Evolutionary conservation across 257 asterid genomes (phyloP).

Genomic region (Sherardia arvensis): DNA sequence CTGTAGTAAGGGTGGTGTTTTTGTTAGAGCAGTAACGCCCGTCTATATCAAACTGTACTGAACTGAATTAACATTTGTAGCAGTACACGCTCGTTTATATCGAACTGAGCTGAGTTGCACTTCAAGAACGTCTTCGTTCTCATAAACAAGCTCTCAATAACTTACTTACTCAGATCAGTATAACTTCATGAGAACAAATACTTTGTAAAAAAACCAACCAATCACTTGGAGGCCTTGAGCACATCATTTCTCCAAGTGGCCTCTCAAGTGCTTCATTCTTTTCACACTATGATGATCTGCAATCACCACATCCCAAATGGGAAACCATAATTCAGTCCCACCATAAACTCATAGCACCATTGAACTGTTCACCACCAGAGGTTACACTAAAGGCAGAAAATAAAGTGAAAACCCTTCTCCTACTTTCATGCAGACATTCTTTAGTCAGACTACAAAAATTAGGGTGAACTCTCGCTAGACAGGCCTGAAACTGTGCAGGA

Average conservation of each 20-base stretch:
- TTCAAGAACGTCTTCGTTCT: too few relatives aligned
- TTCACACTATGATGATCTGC: conserved; percentile 3
- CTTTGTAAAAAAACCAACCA: conserved; percentile 8
- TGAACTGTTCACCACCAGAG: conserved; percentile 3
- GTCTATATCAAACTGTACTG: not conserved
- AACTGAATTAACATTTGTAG: not conserved
- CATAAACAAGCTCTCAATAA: not conserved
- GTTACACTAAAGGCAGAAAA: not conserved
- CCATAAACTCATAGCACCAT: conserved; percentile 2
- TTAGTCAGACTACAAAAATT: too few relatives aligned
- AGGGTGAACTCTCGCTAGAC: too few relatives aligned
- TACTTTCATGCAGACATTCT: not conserved
- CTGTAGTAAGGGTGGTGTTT: not conserved
- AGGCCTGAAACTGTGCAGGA: too few relatives aligned
- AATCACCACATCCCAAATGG: conserved; percentile 4
- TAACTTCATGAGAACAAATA: not conserved
- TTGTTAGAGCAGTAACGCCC: not conserved
- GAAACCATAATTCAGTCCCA: conserved; percentile 2
- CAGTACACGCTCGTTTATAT: too few relatives aligned
- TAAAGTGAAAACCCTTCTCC: conserved; percentile 6
- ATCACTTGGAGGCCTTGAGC: not conserved
- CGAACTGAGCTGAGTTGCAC: too few relatives aligned
- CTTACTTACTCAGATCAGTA: not conserved
- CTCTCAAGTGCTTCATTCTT: not conserved
- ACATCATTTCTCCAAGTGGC: conserved; percentile 2